phyloP scores from a whole-genome alignment of 805 yeast species.

The Candida vaughaniae region DNA sequence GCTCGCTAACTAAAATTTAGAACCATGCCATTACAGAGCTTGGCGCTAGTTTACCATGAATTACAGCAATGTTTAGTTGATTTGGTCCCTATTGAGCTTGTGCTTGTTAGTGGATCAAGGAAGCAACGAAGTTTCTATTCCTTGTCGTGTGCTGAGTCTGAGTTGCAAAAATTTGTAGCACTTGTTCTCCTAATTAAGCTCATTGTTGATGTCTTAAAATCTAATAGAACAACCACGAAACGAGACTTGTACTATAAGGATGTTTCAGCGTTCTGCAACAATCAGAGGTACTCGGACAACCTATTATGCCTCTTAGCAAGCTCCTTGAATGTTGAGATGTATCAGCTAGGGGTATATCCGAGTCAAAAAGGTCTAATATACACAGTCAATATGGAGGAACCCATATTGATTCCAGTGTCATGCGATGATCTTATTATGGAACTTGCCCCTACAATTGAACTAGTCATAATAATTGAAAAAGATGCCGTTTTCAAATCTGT shows the following conservation, averaged over 20 bases:
- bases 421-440: background rate
- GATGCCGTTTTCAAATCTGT: conserved; percentile 40
- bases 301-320: conserved; percentile 37
- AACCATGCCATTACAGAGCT: no score
- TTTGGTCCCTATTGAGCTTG: background rate
- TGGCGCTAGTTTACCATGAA: background rate
- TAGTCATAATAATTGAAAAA: conserved; percentile 34
- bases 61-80: background rate
- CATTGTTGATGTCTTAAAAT: background rate
- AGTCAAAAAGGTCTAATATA: conserved; percentile 57
- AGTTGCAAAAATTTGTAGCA: conserved; percentile 1
- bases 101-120: background rate
- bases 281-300: conserved; percentile 42
- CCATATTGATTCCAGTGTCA: conserved; percentile 19
- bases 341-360: conserved; percentile 46
- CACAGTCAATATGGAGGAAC: conserved; percentile 10
- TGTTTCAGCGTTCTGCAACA: conserved; percentile 44
- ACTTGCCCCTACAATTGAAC: background rate
- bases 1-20: no score
- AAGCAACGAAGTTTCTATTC: background rate
- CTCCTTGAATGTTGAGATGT: conserved; percentile 37
- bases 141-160: background rate
- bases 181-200: background rate
- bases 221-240: conserved; percentile 32
- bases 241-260: conserved; percentile 62